Evolutionary conservation across 768 basidiomycete genomes (phyloP), one percentile per base, ranked within the genome.

Genomic region (Strobilomyces confusus): DNA sequence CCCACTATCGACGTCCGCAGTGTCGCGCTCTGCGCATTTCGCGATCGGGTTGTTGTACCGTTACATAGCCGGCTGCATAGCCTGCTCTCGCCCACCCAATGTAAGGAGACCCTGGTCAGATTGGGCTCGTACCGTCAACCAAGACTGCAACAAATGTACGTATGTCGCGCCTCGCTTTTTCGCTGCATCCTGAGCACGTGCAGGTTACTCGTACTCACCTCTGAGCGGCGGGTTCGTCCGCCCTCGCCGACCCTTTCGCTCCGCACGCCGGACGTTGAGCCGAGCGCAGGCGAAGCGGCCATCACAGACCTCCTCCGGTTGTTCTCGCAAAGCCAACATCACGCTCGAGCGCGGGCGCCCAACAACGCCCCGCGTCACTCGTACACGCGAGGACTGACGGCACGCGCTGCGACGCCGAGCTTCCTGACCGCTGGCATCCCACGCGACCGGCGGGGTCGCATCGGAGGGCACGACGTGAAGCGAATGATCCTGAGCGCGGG

Each of bases 101-200:
- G 75, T 30, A 81, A 85, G 53, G 86, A 86, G 44, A 77, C 72
- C 41, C 73, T 80, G 38, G 72, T 80, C 32, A 82, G 85, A 49
- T 75, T 77, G 3, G 68, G 77, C 13, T 76, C 78, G 2, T 81
- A 83, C 55, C 80, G 83, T 52, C 80, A 81, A 51, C 86, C 89
- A 17, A 79, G 87, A 22, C 68, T 92, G 20, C 89, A 90, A 58
- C 90, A 92, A 68, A 92, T 92, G 90, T 88, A 61, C 45, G 80
- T 60, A 7, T 29, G 8, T 40, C 44, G 9, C 22, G n/a, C 61
- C 14, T 40, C 30, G n/a, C 40, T 12, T 37, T 23, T 34, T 25
- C 5, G 48, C 25, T 43, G 26, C 29, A 5, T 44, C 32, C 51
- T 63, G 30, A 59, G 42, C 55, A 6, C 32, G 14, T 32, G 9